A percentile compares a stretch with the other conserved stretches of the same genome.
phyloP scores from a whole-genome alignment of 805 yeast species.

The Ogataea siamensis region DNA sequence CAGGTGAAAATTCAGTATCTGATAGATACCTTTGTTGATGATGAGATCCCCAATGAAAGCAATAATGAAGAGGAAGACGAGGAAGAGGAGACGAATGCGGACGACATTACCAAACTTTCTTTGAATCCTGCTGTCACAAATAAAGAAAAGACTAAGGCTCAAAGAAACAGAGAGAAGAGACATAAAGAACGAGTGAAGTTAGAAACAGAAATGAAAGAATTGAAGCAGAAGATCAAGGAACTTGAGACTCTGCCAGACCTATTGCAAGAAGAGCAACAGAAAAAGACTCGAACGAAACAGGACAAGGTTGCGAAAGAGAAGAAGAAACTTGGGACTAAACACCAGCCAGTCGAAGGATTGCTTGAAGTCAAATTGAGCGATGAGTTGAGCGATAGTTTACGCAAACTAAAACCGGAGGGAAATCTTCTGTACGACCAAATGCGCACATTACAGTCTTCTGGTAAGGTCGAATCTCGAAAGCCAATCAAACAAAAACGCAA shows the following conservation, averaged over 20 bases:
- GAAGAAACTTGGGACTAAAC: conserved; percentile 42
- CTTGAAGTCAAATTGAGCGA: conserved; percentile 81
- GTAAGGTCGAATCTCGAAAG: conserved; percentile 82
- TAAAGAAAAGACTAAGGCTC: conserved; percentile 73
- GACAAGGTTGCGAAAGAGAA: conserved; percentile 31
- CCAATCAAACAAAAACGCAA: conserved; percentile 64
- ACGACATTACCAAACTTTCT: conserved; percentile 49
- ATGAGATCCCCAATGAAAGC: conserved; percentile 48
- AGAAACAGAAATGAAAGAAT: conserved; percentile 49
- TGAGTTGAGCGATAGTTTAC: conserved; percentile 81
- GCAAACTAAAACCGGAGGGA: conserved; percentile 89
- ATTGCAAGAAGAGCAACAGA: conserved; percentile 18
- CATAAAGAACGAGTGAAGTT: conserved; percentile 58
- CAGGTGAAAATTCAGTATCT: conserved; percentile 61
- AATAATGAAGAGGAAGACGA: conserved; percentile 39
- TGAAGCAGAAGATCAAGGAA: conserved; percentile 61
- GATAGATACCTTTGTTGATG: conserved; percentile 60
- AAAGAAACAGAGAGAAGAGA: conserved; percentile 68
- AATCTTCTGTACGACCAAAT: conserved; percentile 78
- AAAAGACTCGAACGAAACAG: conserved; percentile 13
- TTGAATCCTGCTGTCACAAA: conserved; percentile 65
- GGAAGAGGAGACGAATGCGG: conserved; percentile 34
- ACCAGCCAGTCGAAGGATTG: conserved; percentile 41
- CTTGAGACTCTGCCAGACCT: conserved; percentile 51
- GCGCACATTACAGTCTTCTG: conserved; percentile 76